A percentile compares a stretch with the other conserved stretches of the same genome.
Evolutionary conservation across 208 protist species (phyloP).

Genomic region (Sergeia podlipaevii): DNA sequence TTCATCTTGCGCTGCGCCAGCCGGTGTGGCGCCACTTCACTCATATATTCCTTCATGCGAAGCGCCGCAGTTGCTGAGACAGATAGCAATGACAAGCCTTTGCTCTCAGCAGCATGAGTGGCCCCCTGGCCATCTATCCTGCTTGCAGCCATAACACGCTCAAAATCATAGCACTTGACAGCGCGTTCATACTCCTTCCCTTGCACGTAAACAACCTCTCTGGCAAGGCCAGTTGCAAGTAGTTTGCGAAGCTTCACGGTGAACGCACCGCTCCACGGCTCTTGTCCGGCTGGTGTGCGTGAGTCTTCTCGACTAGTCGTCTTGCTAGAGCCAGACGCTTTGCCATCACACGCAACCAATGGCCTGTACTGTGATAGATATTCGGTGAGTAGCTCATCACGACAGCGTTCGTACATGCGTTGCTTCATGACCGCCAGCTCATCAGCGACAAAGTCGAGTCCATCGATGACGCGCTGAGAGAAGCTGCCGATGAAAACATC

Average conservation of each 20-base stretch:
- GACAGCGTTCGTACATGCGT: constrained; percentile 54
- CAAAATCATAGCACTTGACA: constrained; percentile 44
- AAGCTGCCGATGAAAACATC: constrained; percentile 76
- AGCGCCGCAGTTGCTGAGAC: constrained; percentile 5
- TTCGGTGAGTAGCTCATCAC: constrained; percentile 54
- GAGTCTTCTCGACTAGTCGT: neutral
- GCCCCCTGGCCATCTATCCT: neutral
- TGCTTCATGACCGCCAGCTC: constrained; percentile 62
- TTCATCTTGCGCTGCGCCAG: constrained; percentile 25
- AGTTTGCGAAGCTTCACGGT: constrained; percentile 38
- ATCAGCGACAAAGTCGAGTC: constrained; percentile 70
- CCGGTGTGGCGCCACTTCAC: constrained; percentile 37
- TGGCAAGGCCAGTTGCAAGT: constrained; percentile 59
- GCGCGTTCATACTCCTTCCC: constrained; percentile 72
- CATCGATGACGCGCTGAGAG: constrained; percentile 77
- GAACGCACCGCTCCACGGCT: constrained; percentile 15
- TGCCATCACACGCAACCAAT: neutral
- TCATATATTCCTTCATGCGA: constrained; percentile 22
- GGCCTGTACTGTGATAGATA: constrained; percentile 43
- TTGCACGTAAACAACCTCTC: constrained; percentile 65
- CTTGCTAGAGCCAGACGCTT: constrained; percentile 3
- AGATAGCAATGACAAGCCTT: neutral
- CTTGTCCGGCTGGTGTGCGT: neutral
- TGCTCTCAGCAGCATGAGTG: neutral
- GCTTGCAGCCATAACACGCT: neutral